A percentile compares a stretch with the other conserved stretches of the same genome.
Conservation (phyloP, 2,329 filamentous ascomycete genomes). For the Fusarium clavum region DNA sequence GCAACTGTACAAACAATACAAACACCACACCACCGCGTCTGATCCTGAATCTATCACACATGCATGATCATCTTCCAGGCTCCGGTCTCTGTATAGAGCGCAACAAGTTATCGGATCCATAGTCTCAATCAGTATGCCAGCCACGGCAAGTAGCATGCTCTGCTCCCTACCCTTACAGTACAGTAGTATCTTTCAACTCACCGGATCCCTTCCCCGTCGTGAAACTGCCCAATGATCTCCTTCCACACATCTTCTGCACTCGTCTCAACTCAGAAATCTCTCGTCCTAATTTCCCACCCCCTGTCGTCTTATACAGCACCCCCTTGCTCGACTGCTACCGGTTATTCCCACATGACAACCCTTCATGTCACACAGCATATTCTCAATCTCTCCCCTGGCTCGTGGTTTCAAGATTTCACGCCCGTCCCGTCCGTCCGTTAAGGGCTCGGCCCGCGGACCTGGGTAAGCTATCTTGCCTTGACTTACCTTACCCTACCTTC, state of each 20-base stretch:
- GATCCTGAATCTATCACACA: conserved; percentile 10
- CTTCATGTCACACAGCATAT: conserved; percentile 23
- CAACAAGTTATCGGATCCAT: conserved; percentile 17
- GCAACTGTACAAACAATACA: neutral
- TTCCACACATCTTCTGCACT: conserved; percentile 27
- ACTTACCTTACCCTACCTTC: conserved; percentile 4
- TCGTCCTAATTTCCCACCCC: conserved; percentile 22
- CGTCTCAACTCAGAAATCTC: conserved; percentile 29
- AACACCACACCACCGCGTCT: neutral
- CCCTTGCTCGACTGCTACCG: conserved; percentile 13
- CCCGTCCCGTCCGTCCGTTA: conserved; percentile 22
- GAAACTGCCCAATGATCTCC: conserved; percentile 12
- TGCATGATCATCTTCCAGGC: neutral
- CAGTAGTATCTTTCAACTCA: neutral
- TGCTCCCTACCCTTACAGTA: neutral
- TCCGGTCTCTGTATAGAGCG: neutral
- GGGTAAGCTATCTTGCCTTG: conserved; percentile 18
- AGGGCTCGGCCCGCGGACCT: conserved; percentile 32
- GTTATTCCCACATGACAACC: conserved; percentile 36
- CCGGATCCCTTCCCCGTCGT: conserved; percentile 12
- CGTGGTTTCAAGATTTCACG: conserved; percentile 8
- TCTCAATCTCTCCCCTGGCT: neutral
- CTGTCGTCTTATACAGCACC: conserved; percentile 9
- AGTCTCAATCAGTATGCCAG: conserved; percentile 1
- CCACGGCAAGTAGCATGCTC: neutral